These are phyloP conservation scores for Fallopia convolvulus DNA, from an alignment of 148 eudicot species.

Conservation along the genomic window DNA sequence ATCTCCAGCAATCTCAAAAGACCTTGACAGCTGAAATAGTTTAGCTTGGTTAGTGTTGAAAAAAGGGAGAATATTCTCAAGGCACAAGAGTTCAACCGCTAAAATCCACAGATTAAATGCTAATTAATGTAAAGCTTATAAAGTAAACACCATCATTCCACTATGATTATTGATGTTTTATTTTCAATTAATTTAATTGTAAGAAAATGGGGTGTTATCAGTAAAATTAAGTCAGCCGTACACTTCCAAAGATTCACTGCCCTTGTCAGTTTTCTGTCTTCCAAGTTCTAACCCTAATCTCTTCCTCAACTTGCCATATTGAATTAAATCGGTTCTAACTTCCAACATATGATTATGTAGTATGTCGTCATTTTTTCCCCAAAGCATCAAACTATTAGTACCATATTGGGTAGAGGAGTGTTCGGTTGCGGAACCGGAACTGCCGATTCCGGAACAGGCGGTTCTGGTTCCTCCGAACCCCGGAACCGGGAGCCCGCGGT, in stretches of 20 bases:
- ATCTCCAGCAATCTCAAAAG: background rate
- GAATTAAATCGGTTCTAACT: no score
- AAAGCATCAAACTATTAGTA: no score
- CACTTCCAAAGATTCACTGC: background rate
- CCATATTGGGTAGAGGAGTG: no score
- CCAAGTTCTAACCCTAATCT: background rate
- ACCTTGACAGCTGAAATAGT: background rate
- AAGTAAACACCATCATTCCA: slow-evolving; percentile 1
- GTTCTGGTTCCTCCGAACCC: no score
- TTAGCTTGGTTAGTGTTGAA: background rate
- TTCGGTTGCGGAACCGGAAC: no score
- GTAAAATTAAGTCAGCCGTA: background rate
- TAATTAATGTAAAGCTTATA: background rate
- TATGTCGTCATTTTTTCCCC: no score
- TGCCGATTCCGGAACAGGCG: no score
- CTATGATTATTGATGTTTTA: background rate
- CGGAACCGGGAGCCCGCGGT: no score
- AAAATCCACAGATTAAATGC: background rate
- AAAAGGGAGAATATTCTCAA: background rate
- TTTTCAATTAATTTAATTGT: background rate
- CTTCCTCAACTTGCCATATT: background rate
- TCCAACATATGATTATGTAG: no score
- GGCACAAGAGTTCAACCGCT: background rate
- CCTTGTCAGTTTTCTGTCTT: background rate
- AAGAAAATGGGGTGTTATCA: background rate